Percentiles rank a stretch among this genome's conserved stretches.
Evolutionary conservation across 208 protist species (phyloP).

Genomic region (Wallacemonas rigidus): DNA sequence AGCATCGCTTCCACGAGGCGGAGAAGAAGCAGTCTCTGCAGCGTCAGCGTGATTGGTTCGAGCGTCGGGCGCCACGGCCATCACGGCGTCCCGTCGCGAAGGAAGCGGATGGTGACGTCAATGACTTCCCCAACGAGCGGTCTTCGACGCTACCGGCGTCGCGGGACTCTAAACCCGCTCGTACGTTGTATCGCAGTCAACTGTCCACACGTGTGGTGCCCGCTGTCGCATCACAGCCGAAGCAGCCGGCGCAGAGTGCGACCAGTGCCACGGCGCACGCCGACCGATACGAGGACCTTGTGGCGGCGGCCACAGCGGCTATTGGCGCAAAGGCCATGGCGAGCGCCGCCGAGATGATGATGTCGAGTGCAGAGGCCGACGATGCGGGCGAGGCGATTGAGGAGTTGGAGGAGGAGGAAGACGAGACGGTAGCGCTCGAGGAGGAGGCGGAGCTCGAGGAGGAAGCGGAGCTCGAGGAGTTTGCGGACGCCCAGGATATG

Average conservation of each 20-base stretch:
- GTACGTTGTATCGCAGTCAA: constrained; percentile 23
- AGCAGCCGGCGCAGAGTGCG: neutral
- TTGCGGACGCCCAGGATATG: constrained; percentile 1
- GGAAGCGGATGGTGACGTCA: neutral
- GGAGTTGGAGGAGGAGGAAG: constrained; percentile 13
- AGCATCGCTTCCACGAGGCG: constrained; percentile 53
- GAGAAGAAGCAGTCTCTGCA: constrained; percentile 23
- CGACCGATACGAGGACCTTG: constrained; percentile 4
- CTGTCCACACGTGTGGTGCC: neutral
- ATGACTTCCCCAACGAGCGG: too few species aligned
- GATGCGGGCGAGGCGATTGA: constrained; percentile 1
- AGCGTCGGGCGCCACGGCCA: neutral
- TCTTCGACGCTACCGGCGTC: neutral
- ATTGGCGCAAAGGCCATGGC: constrained; percentile 12
- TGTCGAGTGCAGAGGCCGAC: neutral
- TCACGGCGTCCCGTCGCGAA: neutral
- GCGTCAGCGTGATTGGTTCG: constrained; percentile 24
- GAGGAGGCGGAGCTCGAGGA: constrained; percentile 27
- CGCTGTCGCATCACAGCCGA: neutral
- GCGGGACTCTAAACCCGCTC: neutral
- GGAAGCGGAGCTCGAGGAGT: constrained; percentile 13
- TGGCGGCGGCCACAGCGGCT: constrained; percentile 6
- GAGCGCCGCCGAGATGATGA: neutral
- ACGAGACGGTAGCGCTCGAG: constrained; percentile 20
- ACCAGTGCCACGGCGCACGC: neutral